Base-by-base conservation (phyloP, 768 basidiomycete species). In the Podaxis sp. region DNA sequence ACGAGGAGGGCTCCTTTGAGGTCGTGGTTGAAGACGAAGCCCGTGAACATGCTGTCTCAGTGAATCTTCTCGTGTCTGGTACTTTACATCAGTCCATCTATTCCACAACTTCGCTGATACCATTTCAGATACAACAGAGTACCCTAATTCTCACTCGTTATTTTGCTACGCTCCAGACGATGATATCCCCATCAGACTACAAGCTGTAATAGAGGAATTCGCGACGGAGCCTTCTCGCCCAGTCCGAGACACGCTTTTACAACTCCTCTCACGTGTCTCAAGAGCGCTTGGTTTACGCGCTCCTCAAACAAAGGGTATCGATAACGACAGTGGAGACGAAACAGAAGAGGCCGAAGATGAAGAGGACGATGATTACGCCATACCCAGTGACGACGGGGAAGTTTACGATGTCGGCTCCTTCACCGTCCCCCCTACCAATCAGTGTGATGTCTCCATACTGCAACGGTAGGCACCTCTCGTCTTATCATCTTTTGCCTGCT, bases 1-100 rank as follows among this genome's bases (percentile, higher is more conserved):
- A 88, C 27, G 87, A 89, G 55, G 87, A 89, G 65, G 86, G 86
- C 15, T 78, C 81, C n/a, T 72, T 90, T n/a, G 80, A 86, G 57
- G 74, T 87, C 33, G 67, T 68, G 12, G 72, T 88, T 24, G 69
- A 72, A 47, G 69, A 79, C n/a, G 58, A 58, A 29, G 74, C 71
- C 40, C 73, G 68, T 7, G 70, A 77, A 59, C 73, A 72, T 43
- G 66, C 79, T 46, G 63, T 80, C 36, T 63, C 74, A 1, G 69
- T 80, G 40, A 79, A 76, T 64, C 68, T 88, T 24, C 71, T 85
- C 33, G 74, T 85, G 27, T 81, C 85, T 47, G 86, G 85, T 80
- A 66, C 43, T 78, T 67, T 19, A 27, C 3, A 37, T 33, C 22
- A 27, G 8, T 9, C 33, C 29, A 40, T 65, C n/a, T 27, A 19